Conservation (phyloP, 352 stramenopile species). For the Phytophthora pisi region DNA sequence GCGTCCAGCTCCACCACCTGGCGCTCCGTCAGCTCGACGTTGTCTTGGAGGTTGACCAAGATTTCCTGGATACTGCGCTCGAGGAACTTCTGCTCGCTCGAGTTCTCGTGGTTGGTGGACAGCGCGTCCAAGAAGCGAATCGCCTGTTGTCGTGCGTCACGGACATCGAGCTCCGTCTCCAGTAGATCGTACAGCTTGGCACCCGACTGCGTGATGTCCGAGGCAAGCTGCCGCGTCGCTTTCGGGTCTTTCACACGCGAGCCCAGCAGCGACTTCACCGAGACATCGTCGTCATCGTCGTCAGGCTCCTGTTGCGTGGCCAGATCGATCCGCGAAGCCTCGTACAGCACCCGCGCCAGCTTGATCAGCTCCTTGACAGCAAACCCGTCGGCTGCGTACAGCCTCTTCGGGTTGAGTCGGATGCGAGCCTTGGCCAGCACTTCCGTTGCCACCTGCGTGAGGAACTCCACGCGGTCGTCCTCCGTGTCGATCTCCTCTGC, state of each 20-base stretch:
- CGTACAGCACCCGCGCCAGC: conserved; percentile 92
- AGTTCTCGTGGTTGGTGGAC: conserved; percentile 85
- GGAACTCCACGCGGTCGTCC: conserved; percentile 94
- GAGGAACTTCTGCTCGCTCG: conserved; percentile 87
- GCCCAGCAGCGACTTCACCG: conserved; percentile 69
- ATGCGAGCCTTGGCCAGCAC: conserved; percentile 92
- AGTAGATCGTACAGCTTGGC: conserved; percentile 94
- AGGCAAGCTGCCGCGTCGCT: conserved; percentile 88
- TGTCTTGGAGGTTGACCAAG: conserved; percentile 81
- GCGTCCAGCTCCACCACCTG: conserved; percentile 92
- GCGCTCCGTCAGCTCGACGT: conserved; percentile 84
- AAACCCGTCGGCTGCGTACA: conserved; percentile 96
- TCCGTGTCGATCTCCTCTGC: conserved; percentile 95
- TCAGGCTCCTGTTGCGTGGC: conserved; percentile 54
- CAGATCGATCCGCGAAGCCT: conserved; percentile 80
- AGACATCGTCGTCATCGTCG: conserved; percentile 78
- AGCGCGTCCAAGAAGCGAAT: conserved; percentile 94
- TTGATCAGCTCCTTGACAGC: conserved; percentile 96
- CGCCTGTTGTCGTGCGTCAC: conserved; percentile 77
- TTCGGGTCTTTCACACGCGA: conserved; percentile 90
- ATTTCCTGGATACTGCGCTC: conserved; percentile 85
- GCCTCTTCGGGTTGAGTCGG: conserved; percentile 93
- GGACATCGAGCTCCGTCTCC: conserved; percentile 90
- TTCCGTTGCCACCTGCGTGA: conserved; percentile 85
- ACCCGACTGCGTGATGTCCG: conserved; percentile 94